Evolutionary conservation across 1,284 basidiomycete species (phyloP), one percentile per base, ranked within the genome.

Genomic region (Takashimella tepidaria): DNA sequence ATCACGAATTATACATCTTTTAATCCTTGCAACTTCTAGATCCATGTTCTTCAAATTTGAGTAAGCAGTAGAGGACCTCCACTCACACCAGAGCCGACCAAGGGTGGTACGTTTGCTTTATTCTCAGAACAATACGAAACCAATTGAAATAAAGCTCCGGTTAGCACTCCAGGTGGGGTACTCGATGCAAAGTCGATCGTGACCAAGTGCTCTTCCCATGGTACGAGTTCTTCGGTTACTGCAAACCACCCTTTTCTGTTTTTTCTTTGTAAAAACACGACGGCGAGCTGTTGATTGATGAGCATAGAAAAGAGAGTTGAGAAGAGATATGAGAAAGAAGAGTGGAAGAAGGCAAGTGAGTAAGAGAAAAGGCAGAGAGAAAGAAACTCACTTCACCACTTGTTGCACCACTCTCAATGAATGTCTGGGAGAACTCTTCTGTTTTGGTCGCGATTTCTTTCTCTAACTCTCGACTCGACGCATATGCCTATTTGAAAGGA

Each of bases 121-220:
- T 60, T 61, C 48, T 69, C 62, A 3, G 61, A 60, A 49, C 73
- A 73, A 48, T 70, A 75, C 4, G 61, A 67, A 21, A 66, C 46
- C 4, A 71, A 53, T 54, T 67, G 62, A 23, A 71, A 47, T 2
- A 75, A 52, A n/a, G 69, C 67, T 0, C 27, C 50, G 1, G 60
- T 54, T 5, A 74, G 55, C 20, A 62, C 53, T 40, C 59, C 62
- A 8, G 52, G 44, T 20, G 58, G 50, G 4, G 56, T 56, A 12
- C 58, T 45, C 42, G 53, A 55, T 22, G 52, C 55, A 21, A 57
- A 53, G 11, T 46, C 60, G 57, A 56, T 50, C 4, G 64, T 69
- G 50, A 74, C 69, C 23, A 74, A 59, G 52, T 74, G 72, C 53
- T 72, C 72, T 56, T 74, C 72, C 70, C 70, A 74, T 21, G 72